phyloP scores from a whole-genome alignment of 2,329 filamentous ascomycete species.

The Botryosphaeria dothidea region DNA sequence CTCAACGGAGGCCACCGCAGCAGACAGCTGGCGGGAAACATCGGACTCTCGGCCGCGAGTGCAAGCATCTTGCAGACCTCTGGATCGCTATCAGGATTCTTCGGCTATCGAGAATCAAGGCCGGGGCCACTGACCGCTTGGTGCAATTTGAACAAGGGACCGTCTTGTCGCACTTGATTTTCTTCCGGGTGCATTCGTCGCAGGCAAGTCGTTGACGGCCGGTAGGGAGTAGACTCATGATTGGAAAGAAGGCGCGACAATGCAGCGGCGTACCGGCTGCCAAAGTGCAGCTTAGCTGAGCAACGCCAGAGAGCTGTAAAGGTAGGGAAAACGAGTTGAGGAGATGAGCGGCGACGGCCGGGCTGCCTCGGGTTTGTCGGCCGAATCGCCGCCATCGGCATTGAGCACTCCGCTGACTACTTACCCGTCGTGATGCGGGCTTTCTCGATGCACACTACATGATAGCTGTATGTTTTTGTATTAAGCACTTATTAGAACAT shows the following conservation, averaged over 20 bases:
- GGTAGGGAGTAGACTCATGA: background rate
- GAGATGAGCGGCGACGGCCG: background rate
- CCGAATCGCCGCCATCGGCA: background rate
- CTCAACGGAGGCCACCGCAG: slow-evolving; percentile 9
- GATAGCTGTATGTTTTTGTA: no score
- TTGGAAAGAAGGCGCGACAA: background rate
- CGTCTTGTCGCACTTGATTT: slow-evolving; percentile 44
- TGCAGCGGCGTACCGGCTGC: no score
- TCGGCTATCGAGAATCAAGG: background rate
- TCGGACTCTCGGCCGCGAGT: slow-evolving; percentile 20
- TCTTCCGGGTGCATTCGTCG: slow-evolving; percentile 33
- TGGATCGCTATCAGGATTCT: slow-evolving; percentile 2
- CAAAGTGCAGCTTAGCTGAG: no score
- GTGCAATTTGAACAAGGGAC: slow-evolving; percentile 44
- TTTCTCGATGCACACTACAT: no score
- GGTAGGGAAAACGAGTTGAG: background rate
- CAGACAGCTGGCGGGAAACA: slow-evolving; percentile 20
- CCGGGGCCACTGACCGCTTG: slow-evolving; percentile 27
- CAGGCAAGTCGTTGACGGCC: slow-evolving; percentile 28
- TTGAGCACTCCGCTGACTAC: background rate
- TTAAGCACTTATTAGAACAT: no score
- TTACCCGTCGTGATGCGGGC: no score
- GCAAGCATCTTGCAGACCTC: slow-evolving; percentile 24
- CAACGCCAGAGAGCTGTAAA: background rate
- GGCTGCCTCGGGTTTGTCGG: background rate